phyloP scores from a whole-genome alignment of 176 grass and related monocot genomes.

The Eragrostis curvula region DNA sequence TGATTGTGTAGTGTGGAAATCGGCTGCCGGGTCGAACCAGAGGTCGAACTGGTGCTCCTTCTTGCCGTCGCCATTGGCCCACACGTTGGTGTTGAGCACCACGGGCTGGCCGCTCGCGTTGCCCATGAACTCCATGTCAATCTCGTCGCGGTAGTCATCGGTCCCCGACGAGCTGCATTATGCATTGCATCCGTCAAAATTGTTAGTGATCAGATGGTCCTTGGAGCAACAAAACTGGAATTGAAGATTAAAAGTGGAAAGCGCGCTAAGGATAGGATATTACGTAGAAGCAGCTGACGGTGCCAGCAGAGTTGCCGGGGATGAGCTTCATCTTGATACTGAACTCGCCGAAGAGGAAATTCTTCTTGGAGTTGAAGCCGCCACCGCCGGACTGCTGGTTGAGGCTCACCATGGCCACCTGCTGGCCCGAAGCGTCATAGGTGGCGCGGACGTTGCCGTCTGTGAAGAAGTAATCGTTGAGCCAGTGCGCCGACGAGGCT shows the following conservation, averaged over 20 bases:
- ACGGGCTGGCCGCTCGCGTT: background rate
- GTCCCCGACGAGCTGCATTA: constrained; percentile 36
- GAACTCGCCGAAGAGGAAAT: constrained; percentile 60
- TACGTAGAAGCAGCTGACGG: constrained; percentile 49
- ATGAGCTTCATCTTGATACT: constrained; percentile 54
- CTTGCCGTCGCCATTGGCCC: constrained; percentile 18
- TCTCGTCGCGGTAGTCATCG: background rate
- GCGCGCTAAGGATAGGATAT: background rate
- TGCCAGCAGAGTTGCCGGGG: constrained; percentile 62
- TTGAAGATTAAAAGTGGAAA: background rate
- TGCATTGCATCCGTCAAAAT: background rate
- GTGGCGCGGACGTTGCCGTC: constrained; percentile 21
- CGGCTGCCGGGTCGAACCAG: constrained; percentile 55
- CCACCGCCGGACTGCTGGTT: constrained; percentile 11
- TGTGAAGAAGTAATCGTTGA: constrained; percentile 28
- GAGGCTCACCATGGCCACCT: constrained; percentile 23
- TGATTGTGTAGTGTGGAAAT: constrained; percentile 58
- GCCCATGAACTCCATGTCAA: constrained; percentile 37
- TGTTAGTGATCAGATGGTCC: background rate
- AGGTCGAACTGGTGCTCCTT: constrained; percentile 58
- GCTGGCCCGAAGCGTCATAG: constrained; percentile 4
- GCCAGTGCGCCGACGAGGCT: constrained; percentile 21
- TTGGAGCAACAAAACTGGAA: no score
- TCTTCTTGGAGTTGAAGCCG: constrained; percentile 26
- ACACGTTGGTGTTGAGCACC: constrained; percentile 30